Base-by-base conservation (phyloP, 2,329 filamentous ascomycete species). In the Aspergillus sergii region DNA sequence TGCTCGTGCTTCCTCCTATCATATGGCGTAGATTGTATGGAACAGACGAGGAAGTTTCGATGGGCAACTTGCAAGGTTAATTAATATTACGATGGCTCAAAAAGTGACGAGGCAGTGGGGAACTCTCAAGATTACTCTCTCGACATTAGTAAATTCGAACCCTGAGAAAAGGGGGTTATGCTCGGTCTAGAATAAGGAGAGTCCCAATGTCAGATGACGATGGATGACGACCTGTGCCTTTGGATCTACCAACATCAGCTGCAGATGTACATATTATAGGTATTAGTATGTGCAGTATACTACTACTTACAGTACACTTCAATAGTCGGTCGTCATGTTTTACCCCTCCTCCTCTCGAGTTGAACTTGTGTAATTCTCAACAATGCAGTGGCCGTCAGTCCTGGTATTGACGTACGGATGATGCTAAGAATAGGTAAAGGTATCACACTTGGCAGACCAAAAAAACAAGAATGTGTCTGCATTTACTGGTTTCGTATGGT, bases 31-130 rank as follows among this genome's bases (percentile, higher is more conserved):
- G 32, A 54, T 34, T 36, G 32, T 55, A 55, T 55, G 51, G 34
- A 55, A 39, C 36, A 55, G 32, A 39, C n/a, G 32, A 39, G 21
- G 51, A 39, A 55, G 21, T 39, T 55, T 39, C 32, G 30, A 23
- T 55, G 21, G n/a, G 30, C 30, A 41, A 19, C 19, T 41, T 41
- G 39, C 39, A 39, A 55, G 51, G 34, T 26, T 36, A 39, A 39
- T 55, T 55, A 55, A 55, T 36, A 39, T 55, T 55, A 55, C 51
- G 32, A 55, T 55, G 23, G 51, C 51, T 55, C 14, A 28, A 36
- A 39, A 39, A 26, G 21, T 55, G 51, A 55, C 51, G 51, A 55
- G 51, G 51, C 51, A 55, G 51, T 55, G 51, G 51, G 9, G 51
- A 39, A 11, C 30, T 32, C n/a, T 28, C 19, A 36, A 36, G 30